Evolutionary conservation across 768 basidiomycete genomes (phyloP).

Genomic region (Pholiota conissans): DNA sequence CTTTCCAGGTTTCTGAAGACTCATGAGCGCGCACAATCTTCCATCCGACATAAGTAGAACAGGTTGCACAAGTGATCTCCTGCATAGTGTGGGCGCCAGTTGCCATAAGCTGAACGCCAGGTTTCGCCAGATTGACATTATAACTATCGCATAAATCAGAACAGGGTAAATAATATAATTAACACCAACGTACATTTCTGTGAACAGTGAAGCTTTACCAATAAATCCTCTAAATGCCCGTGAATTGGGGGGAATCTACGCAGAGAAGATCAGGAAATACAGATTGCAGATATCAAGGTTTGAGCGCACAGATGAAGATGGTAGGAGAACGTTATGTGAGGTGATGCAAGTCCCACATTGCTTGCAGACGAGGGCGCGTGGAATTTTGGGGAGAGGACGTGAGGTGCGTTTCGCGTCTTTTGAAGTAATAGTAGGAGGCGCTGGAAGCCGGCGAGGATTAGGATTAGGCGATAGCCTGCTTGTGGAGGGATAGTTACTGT

Average conservation of each 20-base stretch:
- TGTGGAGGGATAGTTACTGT: constrained; percentile 5
- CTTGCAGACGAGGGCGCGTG: constrained; percentile 45
- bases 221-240: constrained; percentile 55
- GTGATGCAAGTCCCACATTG: constrained; percentile 45
- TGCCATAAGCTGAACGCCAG: constrained; percentile 57
- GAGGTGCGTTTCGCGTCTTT: constrained; percentile 29
- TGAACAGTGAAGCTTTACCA: constrained; percentile 61
- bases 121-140: constrained; percentile 43
- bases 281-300: background rate
- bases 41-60: constrained; percentile 60
- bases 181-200: constrained; percentile 42
- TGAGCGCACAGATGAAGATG: constrained; percentile 36
- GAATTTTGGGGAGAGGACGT: constrained; percentile 51
- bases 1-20: constrained; percentile 61
- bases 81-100: constrained; percentile 66
- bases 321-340: constrained; percentile 41
- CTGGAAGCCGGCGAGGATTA: constrained; percentile 19
- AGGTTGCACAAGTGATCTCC: constrained; percentile 51
- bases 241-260: constrained; percentile 43
- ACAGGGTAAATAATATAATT: background rate
- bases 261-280: background rate
- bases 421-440: constrained; percentile 11
- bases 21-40: constrained; percentile 61
- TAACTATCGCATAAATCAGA: constrained; percentile 32
- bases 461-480: constrained; percentile 9